Evolutionary conservation across 2,329 filamentous ascomycete species (phyloP).

Genomic region (Hypoxylon rubiginosum): DNA sequence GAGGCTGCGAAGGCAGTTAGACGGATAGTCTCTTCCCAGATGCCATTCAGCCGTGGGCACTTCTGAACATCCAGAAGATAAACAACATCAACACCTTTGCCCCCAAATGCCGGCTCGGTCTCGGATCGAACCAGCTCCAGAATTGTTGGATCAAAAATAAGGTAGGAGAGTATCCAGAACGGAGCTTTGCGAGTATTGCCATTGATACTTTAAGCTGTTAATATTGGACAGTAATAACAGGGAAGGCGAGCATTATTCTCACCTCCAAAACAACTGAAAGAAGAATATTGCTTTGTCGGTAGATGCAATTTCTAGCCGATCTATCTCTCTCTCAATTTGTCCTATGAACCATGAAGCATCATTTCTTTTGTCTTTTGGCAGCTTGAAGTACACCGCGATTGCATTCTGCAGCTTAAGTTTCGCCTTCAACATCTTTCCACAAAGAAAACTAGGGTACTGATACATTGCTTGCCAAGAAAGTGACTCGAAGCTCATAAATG

Average conservation of each 20-base stretch:
- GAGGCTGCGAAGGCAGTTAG: constrained; percentile 43
- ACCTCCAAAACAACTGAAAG: not conserved
- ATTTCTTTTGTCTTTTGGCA: not conserved
- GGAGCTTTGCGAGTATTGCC: constrained; percentile 48
- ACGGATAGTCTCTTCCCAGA: constrained; percentile 49
- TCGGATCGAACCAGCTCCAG: constrained; percentile 41
- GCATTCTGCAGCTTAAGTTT: not conserved
- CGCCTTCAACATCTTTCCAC: not conserved
- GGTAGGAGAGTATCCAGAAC: constrained; percentile 48
- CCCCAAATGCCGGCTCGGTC: constrained; percentile 43
- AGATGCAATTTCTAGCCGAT: too few species aligned
- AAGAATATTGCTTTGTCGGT: not conserved
- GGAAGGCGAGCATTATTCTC: not conserved
- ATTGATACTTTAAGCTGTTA: constrained; percentile 45
- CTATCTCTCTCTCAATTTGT: too few species aligned
- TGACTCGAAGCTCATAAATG: not conserved
- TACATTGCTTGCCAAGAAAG: not conserved
- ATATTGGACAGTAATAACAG: too few species aligned
- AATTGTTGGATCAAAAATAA: constrained; percentile 39
- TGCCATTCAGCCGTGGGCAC: constrained; percentile 43
- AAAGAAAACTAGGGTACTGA: not conserved
- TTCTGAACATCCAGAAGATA: constrained; percentile 48
- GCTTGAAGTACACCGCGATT: not conserved
- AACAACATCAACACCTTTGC: constrained; percentile 51
- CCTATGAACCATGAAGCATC: not conserved